phyloP scores from a whole-genome alignment of 2,329 filamentous ascomycete genomes.

The Colletotrichum camelliae region DNA sequence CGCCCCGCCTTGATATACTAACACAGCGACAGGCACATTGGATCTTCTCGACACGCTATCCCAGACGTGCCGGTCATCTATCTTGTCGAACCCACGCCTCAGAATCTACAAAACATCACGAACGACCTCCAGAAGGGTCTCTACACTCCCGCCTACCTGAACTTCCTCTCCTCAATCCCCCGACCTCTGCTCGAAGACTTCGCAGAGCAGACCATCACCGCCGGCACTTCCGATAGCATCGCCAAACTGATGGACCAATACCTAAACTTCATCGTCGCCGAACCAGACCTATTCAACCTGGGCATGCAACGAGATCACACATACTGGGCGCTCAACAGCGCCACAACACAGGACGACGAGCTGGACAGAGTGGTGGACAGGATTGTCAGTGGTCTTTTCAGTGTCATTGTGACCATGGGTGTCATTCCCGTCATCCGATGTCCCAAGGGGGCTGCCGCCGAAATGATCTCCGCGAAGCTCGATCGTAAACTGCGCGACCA shows the following conservation, averaged over 20 bases:
- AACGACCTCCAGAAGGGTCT: constrained; percentile 84
- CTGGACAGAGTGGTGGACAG: constrained; percentile 87
- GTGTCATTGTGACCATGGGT: constrained; percentile 98
- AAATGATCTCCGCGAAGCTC: constrained; percentile 92
- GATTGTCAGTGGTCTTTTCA: constrained; percentile 96
- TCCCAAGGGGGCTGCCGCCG: constrained; percentile 89
- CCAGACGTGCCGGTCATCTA: constrained; percentile 97
- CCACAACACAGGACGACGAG: constrained; percentile 86
- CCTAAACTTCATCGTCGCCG: constrained; percentile 94
- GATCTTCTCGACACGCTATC: constrained; percentile 83
- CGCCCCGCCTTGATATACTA: constrained; percentile 22
- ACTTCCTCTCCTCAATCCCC: constrained; percentile 94
- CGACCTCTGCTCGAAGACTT: constrained; percentile 93
- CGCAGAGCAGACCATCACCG: constrained; percentile 82
- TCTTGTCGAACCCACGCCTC: constrained; percentile 84
- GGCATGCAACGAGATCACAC: constrained; percentile 83
- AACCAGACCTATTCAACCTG: constrained; percentile 93
- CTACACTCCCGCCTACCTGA: constrained; percentile 94
- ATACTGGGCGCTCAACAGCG: constrained; percentile 96
- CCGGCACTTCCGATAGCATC: constrained; percentile 87
- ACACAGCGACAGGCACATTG: constrained; percentile 69
- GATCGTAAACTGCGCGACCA: constrained; percentile 96
- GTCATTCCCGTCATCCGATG: constrained; percentile 95
- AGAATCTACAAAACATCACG: constrained; percentile 84
- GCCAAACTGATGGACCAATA: constrained; percentile 96